Evolutionary conservation across 2,329 filamentous ascomycete species (phyloP).

Genomic region (Botrytis medusae): DNA sequence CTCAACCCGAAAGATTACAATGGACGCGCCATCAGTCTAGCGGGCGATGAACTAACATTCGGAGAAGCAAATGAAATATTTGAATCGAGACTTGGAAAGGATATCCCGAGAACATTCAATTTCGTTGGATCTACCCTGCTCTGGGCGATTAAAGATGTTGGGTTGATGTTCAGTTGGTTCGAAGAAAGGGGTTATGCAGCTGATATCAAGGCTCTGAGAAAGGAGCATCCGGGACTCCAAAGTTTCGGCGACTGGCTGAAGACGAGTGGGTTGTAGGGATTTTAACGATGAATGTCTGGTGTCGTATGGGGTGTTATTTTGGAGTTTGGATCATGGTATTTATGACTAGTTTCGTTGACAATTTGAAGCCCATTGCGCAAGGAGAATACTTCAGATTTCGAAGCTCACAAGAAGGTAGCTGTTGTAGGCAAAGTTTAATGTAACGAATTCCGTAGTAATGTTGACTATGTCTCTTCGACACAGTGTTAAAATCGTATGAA

Average conservation of each 20-base stretch:
- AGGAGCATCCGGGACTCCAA: slow-evolving; percentile 45
- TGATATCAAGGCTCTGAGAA: slow-evolving; percentile 43
- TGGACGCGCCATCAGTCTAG: slow-evolving; percentile 44
- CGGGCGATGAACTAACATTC: slow-evolving; percentile 48
- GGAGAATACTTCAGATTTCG: background rate
- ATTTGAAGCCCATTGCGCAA: background rate
- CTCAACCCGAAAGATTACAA: slow-evolving; percentile 42
- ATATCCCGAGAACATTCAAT: slow-evolving; percentile 35
- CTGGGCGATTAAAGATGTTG: slow-evolving; percentile 34
- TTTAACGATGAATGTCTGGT: background rate
- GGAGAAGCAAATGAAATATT: slow-evolving; percentile 40
- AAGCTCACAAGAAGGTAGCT: background rate
- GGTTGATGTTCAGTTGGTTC: slow-evolving; percentile 39
- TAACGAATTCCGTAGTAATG: background rate
- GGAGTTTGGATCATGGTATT: background rate
- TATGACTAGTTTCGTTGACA: background rate
- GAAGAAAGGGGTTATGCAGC: slow-evolving; percentile 35
- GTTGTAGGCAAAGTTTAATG: background rate
- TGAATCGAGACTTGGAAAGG: slow-evolving; percentile 32
- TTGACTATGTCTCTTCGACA: background rate
- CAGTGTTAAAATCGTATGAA: background rate
- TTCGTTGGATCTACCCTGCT: slow-evolving; percentile 32
- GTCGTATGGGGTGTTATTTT: background rate
- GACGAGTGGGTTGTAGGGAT: slow-evolving; percentile 36
- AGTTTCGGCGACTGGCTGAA: slow-evolving; percentile 48